Percentiles rank a stretch among this genome's conserved stretches.
phyloP scores from a whole-genome alignment of 1,139 yeast genomes.

The Debaryomyces udenii region DNA sequence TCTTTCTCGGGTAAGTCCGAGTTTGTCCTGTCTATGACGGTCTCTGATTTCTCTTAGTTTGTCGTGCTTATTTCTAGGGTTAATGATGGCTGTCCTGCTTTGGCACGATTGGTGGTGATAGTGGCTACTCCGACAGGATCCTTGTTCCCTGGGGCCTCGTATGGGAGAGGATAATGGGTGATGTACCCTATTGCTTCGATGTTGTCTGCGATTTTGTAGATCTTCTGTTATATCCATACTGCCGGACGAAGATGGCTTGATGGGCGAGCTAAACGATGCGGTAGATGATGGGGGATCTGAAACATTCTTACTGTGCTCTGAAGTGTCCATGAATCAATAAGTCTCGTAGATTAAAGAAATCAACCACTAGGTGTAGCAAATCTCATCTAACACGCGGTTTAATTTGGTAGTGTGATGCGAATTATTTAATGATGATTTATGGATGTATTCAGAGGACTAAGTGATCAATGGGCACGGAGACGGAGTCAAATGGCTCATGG shows the following conservation, averaged over 20 bases:
- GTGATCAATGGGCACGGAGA: neutral
- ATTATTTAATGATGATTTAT: constrained; percentile 2
- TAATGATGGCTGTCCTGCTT: constrained; percentile 15
- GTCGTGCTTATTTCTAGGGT: constrained; percentile 31
- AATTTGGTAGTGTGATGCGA: constrained; percentile 6
- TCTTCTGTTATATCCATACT: constrained; percentile 17
- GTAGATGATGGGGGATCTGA: constrained; percentile 19
- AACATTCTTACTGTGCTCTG: neutral
- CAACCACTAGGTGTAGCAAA: too few species aligned
- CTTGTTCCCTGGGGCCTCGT: constrained; percentile 9
- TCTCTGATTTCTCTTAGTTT: constrained; percentile 32
- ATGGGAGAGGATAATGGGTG: constrained; percentile 29
- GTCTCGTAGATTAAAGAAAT: too few species aligned
- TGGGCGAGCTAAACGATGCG: constrained; percentile 15
- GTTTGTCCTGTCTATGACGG: constrained; percentile 28
- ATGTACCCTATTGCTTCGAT: constrained; percentile 20
- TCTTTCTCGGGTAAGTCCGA: constrained; percentile 29
- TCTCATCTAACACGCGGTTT: too few species aligned
- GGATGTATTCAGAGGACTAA: neutral
- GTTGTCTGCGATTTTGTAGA: constrained; percentile 21
- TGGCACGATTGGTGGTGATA: constrained; percentile 7
- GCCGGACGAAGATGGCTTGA: constrained; percentile 10
- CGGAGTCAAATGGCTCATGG: neutral
- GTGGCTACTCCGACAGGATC: constrained; percentile 2
- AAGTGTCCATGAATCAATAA: constrained; percentile 13